Base-by-base conservation (phyloP, 2,329 filamentous ascomycete genomes). In the Aspergillus sp. region DNA sequence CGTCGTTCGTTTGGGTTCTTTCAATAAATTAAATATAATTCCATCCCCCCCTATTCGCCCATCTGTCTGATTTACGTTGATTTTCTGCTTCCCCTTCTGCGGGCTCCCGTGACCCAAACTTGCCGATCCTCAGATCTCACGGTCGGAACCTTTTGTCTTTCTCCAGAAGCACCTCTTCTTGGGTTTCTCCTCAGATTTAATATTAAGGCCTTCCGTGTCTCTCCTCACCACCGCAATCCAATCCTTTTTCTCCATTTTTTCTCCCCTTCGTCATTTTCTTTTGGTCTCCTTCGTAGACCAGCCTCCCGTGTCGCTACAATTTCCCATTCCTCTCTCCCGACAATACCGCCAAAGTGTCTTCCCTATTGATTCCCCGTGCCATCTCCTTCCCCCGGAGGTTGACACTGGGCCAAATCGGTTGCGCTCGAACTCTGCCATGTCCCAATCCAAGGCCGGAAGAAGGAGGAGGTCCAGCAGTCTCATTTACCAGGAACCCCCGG, bases 391-490 rank as follows among this genome's bases (percentile, higher is more conserved):
- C 77, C 85, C 84, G 76, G 85, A 85, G 73, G 81, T 83, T 59
- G 85, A 87, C 78, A 82, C 71, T 77, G 83, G 77, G 58, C 66
- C 65, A 46, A 60, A 64, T 43, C 64, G 70, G 75, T 77, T 71
- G 71, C 78, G 72, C 70, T 76, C 63, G 69, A 72, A 62, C 81
- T 81, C 81, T 69, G 77, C 68, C 67, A 81, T 77, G 73, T 71
- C 64, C 58, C 79, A 84, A 60, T 77, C 78, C 61, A 82, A 85
- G 66, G 75, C 77, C 54, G 85, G 83, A 56, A 81, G 91, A 70
- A 83, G 91, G 78, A 85, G 93, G 76, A 85, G 93, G 72, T 97
- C 93, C 70, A 96, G 91, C 76, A 97, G 91, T 73, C 84, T 98
- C 72, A 90, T 98, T 72, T 97, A 97, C 71, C 90, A 95, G 65